Evolutionary conservation across 2,329 filamentous ascomycete genomes (phyloP).

Genomic region (Fusarium concolor): DNA sequence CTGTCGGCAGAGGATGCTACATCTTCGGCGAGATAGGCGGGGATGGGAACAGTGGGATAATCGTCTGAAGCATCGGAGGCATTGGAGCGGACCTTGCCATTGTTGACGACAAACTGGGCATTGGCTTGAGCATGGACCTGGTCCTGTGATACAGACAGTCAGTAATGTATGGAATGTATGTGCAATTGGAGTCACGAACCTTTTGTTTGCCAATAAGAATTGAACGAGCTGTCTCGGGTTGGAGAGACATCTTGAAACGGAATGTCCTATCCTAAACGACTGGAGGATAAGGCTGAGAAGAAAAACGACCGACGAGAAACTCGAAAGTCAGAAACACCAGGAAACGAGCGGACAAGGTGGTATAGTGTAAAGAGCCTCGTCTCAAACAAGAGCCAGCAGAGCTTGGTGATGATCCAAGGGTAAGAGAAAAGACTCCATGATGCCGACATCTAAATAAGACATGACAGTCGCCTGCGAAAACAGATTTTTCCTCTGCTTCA

Average conservation of each 20-base stretch:
- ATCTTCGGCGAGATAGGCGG: not conserved
- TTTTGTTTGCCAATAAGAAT: not conserved
- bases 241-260: too few species aligned
- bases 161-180: accelerated
- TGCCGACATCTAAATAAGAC: not conserved
- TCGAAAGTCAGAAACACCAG: not conserved
- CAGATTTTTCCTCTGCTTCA: accelerated
- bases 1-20: not conserved
- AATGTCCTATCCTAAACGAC: too few species aligned
- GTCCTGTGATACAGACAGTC: not conserved
- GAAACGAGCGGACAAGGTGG: conserved; percentile 1
- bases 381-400: too few species aligned
- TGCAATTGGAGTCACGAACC: not conserved
- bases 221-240: not conserved
- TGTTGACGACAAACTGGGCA: not conserved
- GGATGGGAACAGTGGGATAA: not conserved
- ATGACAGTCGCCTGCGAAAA: too few species aligned
- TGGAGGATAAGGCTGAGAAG: not conserved
- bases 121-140: not conserved
- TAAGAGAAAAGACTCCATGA: too few species aligned
- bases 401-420: too few species aligned
- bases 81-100: not conserved
- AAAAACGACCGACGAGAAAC: not conserved
- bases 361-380: not conserved
- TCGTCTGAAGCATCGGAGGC: not conserved